Base-by-base conservation (phyloP, 257 asterid genomes). In the Solanum peruvianum region DNA sequence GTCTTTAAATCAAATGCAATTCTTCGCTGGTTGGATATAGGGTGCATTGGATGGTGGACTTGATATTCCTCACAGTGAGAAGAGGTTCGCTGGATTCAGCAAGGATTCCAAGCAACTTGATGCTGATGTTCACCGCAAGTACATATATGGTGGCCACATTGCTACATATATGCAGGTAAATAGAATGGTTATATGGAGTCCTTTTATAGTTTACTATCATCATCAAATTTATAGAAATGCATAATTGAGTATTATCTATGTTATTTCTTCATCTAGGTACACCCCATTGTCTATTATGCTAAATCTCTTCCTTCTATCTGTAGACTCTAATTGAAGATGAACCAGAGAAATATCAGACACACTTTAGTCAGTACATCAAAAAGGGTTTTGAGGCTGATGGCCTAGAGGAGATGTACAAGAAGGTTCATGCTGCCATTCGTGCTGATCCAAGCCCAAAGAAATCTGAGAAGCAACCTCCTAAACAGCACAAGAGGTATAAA, bases 11-110 rank as follows among this genome's bases (percentile, higher is more conserved):
- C 33, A 47, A 49, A 49, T 29, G 44, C 44, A 16, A 47, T 20
- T 66, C 15, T 47, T 56, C 75, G 41, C 9, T 33, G 39, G 86
- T 78, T 84, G 73, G 9, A 62, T 76, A 4, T 86, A 95, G 98
- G 98, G 98, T 81, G 98, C 98, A 27, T 87, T 95, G 71, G 98
- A 95, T 89, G 98, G 94, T 49, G 98, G 98, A 16, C 91, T 95
- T 4, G 98, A 95, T 84, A 92, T 95, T 77, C 98, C 98, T 83
- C 98, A 95, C 88, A 93, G 98, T 37, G 98, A 95, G 7, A 94
- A 95, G 91, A 93, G 98, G 89, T 95, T 94, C 88, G 97, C 98
- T 47, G 98, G 98, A 49, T 95, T 87, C 80, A 88, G 82, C 93
- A 95, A 95, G 93, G 98, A 92, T 2, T 89, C 85, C 88, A 94